Base-by-base conservation (phyloP, 345 rosid species). In the Atalantia buxifolia region DNA sequence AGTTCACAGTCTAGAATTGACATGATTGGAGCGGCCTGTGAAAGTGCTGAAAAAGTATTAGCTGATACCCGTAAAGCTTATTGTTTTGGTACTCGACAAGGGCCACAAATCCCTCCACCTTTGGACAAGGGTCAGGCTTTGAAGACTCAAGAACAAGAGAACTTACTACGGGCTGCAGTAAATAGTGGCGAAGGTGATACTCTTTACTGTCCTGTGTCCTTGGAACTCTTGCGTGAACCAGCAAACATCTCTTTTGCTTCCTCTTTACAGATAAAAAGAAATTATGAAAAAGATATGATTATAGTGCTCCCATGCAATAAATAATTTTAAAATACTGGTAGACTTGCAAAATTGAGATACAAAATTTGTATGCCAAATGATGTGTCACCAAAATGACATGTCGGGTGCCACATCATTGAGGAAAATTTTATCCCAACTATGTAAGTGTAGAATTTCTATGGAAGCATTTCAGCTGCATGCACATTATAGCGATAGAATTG, bases 11-110 rank as follows among this genome's bases (percentile, higher is more conserved):
- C 86, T 67, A 92, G 98, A 83, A 91, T 97, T 28, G 93, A 91
- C 25, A 90, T 86, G 94, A 97, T 97, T 82, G 94, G 85, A 25
- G 92, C 89, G 68, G 99, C 97, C n/a, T 96, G 98, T 87, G 97
- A 91, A 82, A 88, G 91, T 88, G 98, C 97, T 53, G 98, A 89
- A 83, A 90, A 90, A 83, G 94, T 92, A 9, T 79, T 96, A 72
- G 92, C 94, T 30, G 97, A 94, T 66, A 89, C 97, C 6, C 95
- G 95, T 68, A 92, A 94, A 89, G 98, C 94, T 40, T 94, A 94
- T 80, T 90, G 94, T 74, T 83, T 91, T 66, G 94, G 94, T 62
- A 71, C 89, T 48, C 94, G 96, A 73, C 97, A 93, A 86, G 98
- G 94, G 16, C 97, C 92, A 12, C 76, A 97, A 1, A 90, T 88